A percentile compares a stretch with the other conserved stretches of the same genome.
These are phyloP conservation scores for Cladosporium sp. DNA, from an alignment of 2,329 filamentous ascomycete species.

Conservation along the genomic window DNA sequence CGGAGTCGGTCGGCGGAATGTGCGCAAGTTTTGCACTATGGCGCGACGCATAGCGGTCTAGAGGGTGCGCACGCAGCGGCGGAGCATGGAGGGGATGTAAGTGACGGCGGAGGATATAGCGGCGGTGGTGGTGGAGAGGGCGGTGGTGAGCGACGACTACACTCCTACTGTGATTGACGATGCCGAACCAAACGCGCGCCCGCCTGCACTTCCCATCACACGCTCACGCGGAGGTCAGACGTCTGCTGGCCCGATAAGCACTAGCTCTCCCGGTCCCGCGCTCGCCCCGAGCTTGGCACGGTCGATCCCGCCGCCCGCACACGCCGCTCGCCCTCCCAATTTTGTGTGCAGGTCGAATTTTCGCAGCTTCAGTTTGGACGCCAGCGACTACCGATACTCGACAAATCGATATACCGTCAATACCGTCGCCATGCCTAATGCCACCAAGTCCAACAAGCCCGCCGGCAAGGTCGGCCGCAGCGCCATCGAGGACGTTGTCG, in stretches of 20 bases:
- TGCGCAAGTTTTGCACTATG: constrained; percentile 66
- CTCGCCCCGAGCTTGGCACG: background rate
- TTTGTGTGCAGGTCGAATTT: constrained; percentile 17
- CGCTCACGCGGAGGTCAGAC: background rate
- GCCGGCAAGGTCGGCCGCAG: constrained; percentile 76
- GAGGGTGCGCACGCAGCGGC: constrained; percentile 1
- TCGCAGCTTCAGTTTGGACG: constrained; percentile 6
- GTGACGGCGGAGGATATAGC: background rate
- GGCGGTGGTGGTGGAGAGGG: background rate
- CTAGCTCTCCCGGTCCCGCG: background rate
- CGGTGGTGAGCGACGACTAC: background rate
- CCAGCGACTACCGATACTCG: constrained; percentile 16
- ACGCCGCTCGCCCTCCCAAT: constrained; percentile 14
- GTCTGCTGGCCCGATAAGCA: background rate
- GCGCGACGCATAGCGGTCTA: constrained; percentile 67
- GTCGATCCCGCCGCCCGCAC: constrained; percentile 2
- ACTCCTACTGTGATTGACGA: background rate
- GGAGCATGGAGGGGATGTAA: constrained; percentile 8
- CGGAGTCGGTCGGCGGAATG: constrained; percentile 64
- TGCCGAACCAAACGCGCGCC: constrained; percentile 7
- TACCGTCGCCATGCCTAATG: constrained; percentile 19
- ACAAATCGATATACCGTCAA: constrained; percentile 18
- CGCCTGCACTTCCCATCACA: background rate
- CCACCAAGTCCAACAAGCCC: constrained; percentile 52
- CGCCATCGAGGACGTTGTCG: constrained; percentile 98